Conservation (phyloP, 164 flowering plant genomes). For the Berberis vulgaris region DNA sequence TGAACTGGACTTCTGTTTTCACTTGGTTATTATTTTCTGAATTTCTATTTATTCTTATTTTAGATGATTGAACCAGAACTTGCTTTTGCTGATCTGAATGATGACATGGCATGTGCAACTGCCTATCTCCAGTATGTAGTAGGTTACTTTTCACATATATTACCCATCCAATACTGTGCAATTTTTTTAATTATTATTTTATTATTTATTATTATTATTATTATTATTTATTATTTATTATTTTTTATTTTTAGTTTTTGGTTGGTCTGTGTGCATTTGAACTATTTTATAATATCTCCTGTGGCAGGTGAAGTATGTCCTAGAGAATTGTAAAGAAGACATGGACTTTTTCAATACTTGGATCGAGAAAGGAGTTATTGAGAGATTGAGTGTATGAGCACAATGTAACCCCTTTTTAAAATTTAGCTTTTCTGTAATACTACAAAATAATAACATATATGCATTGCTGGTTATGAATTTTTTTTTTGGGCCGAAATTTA, state of each 20-base stretch:
- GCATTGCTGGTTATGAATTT: neutral
- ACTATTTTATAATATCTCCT: constrained; percentile 9
- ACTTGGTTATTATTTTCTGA: neutral
- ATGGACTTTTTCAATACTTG: constrained; percentile 95
- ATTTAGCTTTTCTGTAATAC: neutral
- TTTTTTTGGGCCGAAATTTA: too few species aligned
- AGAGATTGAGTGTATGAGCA: constrained; percentile 69
- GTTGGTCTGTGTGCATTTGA: neutral
- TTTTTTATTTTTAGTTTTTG: neutral
- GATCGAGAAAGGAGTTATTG: constrained; percentile 93
- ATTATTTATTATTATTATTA: neutral
- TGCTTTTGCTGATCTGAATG: constrained; percentile 93
- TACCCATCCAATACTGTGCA: constrained; percentile 3
- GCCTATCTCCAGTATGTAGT: constrained; percentile 99
- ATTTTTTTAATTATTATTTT: neutral
- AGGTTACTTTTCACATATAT: constrained; percentile 53
- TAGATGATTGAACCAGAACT: constrained; percentile 99
- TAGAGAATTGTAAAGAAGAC: constrained; percentile 97
- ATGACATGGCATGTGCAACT: constrained; percentile 99
- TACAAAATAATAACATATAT: neutral
- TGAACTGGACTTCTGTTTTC: neutral
- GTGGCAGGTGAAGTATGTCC: constrained; percentile 64
- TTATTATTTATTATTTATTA: neutral
- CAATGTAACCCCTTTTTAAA: constrained; percentile 6
- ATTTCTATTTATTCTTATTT: constrained; percentile 7